A percentile compares a stretch with the other conserved stretches of the same genome.
These are phyloP conservation scores for Clathrospora elynae DNA, from an alignment of 2,329 filamentous ascomycete genomes.

Conservation along the genomic window DNA sequence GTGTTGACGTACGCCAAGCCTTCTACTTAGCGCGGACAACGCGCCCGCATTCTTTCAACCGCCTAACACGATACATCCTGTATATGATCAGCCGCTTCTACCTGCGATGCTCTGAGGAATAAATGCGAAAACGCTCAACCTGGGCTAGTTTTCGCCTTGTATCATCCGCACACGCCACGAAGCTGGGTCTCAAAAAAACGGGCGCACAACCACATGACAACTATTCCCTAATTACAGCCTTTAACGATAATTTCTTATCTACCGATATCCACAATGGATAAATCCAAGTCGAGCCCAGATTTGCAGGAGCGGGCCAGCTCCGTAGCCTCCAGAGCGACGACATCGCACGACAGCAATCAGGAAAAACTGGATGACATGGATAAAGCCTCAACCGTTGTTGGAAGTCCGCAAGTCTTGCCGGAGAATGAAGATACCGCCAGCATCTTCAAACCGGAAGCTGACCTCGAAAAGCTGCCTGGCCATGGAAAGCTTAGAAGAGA, in stretches of 20 bases:
- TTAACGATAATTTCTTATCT: not conserved
- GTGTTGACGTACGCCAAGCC: conserved; percentile 15
- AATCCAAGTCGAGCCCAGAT: conserved; percentile 26
- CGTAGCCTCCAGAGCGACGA: conserved; percentile 27
- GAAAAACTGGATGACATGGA: conserved; percentile 38
- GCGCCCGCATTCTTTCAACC: conserved; percentile 3
- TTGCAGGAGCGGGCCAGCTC: conserved; percentile 33
- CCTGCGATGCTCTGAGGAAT: not conserved
- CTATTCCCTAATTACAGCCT: conserved; percentile 1
- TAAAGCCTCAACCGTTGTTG: conserved; percentile 31
- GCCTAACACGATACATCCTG: no score
- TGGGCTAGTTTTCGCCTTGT: conserved; percentile 1
- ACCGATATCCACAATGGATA: conserved; percentile 28
- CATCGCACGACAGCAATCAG: conserved; percentile 33
- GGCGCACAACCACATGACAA: conserved; percentile 10
- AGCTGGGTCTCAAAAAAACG: not conserved
- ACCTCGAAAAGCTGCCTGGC: conserved; percentile 37
- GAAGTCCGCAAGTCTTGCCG: conserved; percentile 30
- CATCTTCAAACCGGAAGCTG: conserved; percentile 40
- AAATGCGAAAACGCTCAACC: not conserved
- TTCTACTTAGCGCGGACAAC: not conserved
- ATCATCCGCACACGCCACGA: conserved; percentile 5
- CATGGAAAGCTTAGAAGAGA: conserved; percentile 36
- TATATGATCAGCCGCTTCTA: not conserved
- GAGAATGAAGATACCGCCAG: conserved; percentile 32